A percentile compares a stretch with the other conserved stretches of the same genome.
Conservation (phyloP, 805 yeast species). For the Candida xyloterini region DNA sequence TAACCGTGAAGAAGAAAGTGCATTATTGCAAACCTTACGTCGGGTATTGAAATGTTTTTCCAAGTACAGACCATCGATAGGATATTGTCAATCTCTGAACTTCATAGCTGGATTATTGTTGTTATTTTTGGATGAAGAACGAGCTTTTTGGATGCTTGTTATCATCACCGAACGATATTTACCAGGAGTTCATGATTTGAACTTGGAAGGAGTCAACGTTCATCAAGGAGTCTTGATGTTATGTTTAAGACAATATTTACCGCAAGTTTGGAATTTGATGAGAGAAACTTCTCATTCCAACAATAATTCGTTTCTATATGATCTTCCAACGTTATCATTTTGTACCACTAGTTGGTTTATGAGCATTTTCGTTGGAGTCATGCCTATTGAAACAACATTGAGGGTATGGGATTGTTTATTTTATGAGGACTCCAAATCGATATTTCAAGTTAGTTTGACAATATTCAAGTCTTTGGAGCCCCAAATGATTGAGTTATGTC, state of each 20-base stretch:
- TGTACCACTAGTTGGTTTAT: slow-evolving; percentile 98
- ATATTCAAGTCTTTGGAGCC: slow-evolving; percentile 75
- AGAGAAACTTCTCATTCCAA: slow-evolving; percentile 27
- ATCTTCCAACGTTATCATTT: slow-evolving; percentile 84
- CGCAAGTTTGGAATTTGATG: slow-evolving; percentile 66
- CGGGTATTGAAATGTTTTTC: slow-evolving; percentile 84
- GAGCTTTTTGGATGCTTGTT: slow-evolving; percentile 93
- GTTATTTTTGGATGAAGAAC: slow-evolving; percentile 84
- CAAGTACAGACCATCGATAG: slow-evolving; percentile 80
- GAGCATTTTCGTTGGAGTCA: slow-evolving; percentile 89
- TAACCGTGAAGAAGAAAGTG: slow-evolving; percentile 46
- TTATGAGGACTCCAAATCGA: slow-evolving; percentile 84
- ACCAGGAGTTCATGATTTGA: slow-evolving; percentile 89
- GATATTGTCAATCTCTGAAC: slow-evolving; percentile 94
- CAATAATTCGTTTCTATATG: slow-evolving; percentile 53
- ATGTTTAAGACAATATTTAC: slow-evolving; percentile 78
- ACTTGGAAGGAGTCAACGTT: slow-evolving; percentile 88
- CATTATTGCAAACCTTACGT: slow-evolving; percentile 67
- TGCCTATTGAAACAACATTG: slow-evolving; percentile 85
- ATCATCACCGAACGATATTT: slow-evolving; percentile 80
- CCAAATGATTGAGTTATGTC: slow-evolving; percentile 39
- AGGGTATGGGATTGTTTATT: slow-evolving; percentile 94
- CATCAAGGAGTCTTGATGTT: slow-evolving; percentile 94
- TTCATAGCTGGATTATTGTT: slow-evolving; percentile 85
- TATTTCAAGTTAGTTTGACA: slow-evolving; percentile 80